Evolutionary conservation across 345 rosid species (phyloP).

Genomic region (Eucalyptus globulus): DNA sequence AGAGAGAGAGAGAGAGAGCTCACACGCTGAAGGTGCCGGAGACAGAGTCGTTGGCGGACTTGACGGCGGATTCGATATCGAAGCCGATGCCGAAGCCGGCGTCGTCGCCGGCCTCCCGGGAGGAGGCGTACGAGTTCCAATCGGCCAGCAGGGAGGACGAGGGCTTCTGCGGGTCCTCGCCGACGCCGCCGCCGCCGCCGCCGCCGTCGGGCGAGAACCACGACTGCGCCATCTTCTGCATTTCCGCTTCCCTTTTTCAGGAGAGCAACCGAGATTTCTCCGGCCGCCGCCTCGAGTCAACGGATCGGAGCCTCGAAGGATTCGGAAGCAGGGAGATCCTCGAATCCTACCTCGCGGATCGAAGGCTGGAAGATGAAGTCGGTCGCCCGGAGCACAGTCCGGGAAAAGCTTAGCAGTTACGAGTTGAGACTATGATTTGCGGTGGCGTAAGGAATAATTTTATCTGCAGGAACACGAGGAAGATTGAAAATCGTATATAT

Average conservation of each 20-base stretch:
- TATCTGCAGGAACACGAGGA: background rate
- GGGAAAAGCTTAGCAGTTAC: background rate
- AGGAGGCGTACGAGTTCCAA: constrained; percentile 74
- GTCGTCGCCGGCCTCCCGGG: constrained; percentile 32
- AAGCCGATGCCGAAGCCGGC: constrained; percentile 32
- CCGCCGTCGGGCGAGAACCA: constrained; percentile 41
- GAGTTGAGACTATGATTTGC: background rate
- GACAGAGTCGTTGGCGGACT: constrained; percentile 72
- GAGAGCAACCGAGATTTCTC: background rate
- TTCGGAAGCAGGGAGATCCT: background rate
- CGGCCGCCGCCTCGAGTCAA: background rate
- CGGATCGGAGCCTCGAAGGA: background rate
- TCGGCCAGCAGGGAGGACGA: constrained; percentile 53
- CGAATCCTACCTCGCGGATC: background rate
- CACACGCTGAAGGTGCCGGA: constrained; percentile 79
- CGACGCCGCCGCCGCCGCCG: background rate
- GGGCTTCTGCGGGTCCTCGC: constrained; percentile 10
- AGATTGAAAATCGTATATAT: background rate
- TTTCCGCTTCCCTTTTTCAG: background rate
- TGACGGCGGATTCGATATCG: constrained; percentile 76
- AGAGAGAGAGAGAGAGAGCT: background rate
- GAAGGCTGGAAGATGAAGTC: background rate
- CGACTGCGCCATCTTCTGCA: constrained; percentile 37
- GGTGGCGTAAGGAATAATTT: background rate
- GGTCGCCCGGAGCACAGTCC: background rate